A percentile compares a stretch with the other conserved stretches of the same genome.
phyloP scores from a whole-genome alignment of 2,329 filamentous ascomycete species.

The Dryadomyces sulphureus region DNA sequence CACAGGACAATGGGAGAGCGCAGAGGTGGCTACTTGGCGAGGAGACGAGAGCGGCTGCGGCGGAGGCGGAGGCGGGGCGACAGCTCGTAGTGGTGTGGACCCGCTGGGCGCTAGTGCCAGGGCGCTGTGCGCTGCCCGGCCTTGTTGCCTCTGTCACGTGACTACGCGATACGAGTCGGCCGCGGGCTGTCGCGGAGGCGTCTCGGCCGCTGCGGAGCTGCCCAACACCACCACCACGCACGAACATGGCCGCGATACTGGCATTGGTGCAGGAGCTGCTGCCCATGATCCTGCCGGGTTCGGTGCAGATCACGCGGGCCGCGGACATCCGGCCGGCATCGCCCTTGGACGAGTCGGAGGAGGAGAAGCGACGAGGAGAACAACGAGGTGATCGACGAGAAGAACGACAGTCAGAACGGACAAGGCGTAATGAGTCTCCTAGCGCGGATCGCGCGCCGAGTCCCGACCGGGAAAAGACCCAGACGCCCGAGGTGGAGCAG shows the following conservation, averaged over 20 bases:
- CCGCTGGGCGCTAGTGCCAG: not conserved
- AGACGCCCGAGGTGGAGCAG: not conserved
- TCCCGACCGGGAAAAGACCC: not conserved
- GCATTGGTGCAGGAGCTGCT: conserved; percentile 42
- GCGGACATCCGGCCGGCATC: conserved; percentile 24
- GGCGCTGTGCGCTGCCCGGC: too few species aligned
- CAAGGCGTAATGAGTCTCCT: too few species aligned
- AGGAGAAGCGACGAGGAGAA: not conserved
- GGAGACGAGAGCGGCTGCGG: not conserved
- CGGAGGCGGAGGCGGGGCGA: not conserved
- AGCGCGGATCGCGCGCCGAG: not conserved
- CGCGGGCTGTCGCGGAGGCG: too few species aligned
- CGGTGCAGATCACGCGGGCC: conserved; percentile 40
- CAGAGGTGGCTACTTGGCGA: not conserved
- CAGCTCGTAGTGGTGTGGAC: not conserved
- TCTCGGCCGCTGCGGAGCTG: too few species aligned
- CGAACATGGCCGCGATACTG: conserved; percentile 34
- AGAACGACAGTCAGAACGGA: not conserved
- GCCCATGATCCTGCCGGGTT: conserved; percentile 42
- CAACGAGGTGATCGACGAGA: not conserved
- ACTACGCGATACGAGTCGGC: not conserved
- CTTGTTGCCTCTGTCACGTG: not conserved
- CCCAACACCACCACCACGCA: not conserved
- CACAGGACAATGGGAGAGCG: too few species aligned
- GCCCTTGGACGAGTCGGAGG: not conserved